Percentiles rank a stretch among this genome's conserved stretches.
These are phyloP conservation scores for Jatropha podagrica DNA, from an alignment of 441 rosid genomes.

Conservation along the genomic window DNA sequence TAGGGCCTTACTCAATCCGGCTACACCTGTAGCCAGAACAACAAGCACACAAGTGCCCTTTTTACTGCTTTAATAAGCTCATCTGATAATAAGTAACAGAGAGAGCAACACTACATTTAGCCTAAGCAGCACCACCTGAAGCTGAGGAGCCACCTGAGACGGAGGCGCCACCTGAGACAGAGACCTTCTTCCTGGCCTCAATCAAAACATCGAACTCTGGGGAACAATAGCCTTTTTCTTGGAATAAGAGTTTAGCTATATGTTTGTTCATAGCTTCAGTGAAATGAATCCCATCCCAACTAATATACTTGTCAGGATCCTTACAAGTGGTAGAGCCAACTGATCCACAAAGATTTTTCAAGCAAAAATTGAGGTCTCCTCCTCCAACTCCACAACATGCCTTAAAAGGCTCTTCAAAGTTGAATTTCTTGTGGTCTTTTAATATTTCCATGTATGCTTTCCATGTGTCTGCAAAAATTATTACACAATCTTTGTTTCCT, in stretches of 20 bases:
- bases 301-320: slow-evolving; percentile 25
- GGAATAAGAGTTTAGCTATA: slow-evolving; percentile 31
- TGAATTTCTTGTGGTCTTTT: slow-evolving; percentile 14
- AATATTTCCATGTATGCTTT: slow-evolving; percentile 40
- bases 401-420: slow-evolving; percentile 37
- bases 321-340: slow-evolving; percentile 26
- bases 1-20: neutral
- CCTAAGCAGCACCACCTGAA: neutral
- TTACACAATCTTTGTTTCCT: neutral
- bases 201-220: slow-evolving; percentile 36
- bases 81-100: neutral
- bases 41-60: neutral
- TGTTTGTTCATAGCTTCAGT: slow-evolving; percentile 39
- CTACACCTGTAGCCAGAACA: neutral
- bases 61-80: neutral
- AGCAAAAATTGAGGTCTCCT: slow-evolving; percentile 38
- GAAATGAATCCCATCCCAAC: slow-evolving; percentile 55
- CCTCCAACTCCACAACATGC: slow-evolving; percentile 47
- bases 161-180: neutral
- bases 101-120: neutral
- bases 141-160: neutral
- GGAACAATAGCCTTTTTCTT: slow-evolving; percentile 27
- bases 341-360: slow-evolving; percentile 37
- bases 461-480: slow-evolving; percentile 42
- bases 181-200: slow-evolving; percentile 14